Conservation (phyloP, 106 monocot species). For the Xerophyta viscosa region DNA sequence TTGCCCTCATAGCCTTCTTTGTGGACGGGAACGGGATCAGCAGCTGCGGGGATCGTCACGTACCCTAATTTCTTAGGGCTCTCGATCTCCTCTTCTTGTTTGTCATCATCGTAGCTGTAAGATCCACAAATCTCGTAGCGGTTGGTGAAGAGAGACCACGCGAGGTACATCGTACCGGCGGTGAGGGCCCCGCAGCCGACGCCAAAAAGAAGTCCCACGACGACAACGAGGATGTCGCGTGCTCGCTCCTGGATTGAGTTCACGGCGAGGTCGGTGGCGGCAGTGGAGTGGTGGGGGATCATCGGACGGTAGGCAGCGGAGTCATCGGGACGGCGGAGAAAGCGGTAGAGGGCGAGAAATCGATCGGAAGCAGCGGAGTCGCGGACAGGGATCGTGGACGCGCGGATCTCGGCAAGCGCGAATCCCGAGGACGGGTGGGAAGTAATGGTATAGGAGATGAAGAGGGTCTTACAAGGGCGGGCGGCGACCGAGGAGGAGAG, state of each 20-base stretch:
- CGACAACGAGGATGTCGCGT: slow-evolving; percentile 63
- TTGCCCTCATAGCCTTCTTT: slow-evolving; percentile 47
- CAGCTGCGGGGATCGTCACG: slow-evolving; percentile 26
- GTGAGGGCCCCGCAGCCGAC: slow-evolving; percentile 70
- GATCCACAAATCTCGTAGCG: slow-evolving; percentile 12
- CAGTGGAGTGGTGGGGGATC: no score
- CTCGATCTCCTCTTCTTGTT: slow-evolving; percentile 18
- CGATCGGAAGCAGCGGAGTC: not conserved
- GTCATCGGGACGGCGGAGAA: slow-evolving; percentile 3
- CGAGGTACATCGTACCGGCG: slow-evolving; percentile 57
- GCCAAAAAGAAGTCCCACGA: slow-evolving; percentile 63
- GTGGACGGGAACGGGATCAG: slow-evolving; percentile 2
- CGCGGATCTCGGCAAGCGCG: slow-evolving; percentile 1
- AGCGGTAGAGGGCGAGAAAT: slow-evolving; percentile 30
- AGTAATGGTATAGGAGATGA: slow-evolving; percentile 42
- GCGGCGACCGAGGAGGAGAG: slow-evolving; percentile 17
- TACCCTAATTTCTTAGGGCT: slow-evolving; percentile 59
- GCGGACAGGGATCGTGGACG: not conserved
- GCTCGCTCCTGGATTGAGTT: slow-evolving; percentile 53
- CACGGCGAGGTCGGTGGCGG: not conserved
- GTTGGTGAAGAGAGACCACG: slow-evolving; percentile 41
- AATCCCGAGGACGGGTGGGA: slow-evolving; percentile 24
- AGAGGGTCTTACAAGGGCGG: slow-evolving; percentile 50
- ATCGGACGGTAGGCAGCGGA: not conserved
- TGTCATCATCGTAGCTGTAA: slow-evolving; percentile 2